phyloP scores from a whole-genome alignment of 1,139 yeast species.

The Geotrichum australiense region DNA sequence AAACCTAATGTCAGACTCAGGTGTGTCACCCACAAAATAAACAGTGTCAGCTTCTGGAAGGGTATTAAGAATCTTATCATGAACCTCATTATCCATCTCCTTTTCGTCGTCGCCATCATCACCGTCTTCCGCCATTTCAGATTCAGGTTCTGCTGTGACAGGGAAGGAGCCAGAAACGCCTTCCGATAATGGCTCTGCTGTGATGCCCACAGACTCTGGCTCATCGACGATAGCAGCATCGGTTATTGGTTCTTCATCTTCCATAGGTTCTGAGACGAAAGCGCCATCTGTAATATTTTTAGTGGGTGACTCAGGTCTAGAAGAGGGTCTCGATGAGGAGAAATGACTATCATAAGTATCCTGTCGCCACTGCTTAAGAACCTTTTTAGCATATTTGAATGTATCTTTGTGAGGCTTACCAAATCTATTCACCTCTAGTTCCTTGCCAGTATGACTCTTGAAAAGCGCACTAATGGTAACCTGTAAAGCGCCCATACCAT shows the following conservation, averaged over 20 bases:
- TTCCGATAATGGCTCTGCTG: conserved; percentile 19
- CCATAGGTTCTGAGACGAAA: conserved; percentile 6
- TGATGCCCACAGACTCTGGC: conserved; percentile 7
- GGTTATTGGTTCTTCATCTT: conserved; percentile 1
- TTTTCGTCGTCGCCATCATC: conserved; percentile 26
- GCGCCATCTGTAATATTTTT: conserved; percentile 3
- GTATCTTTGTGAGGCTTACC: conserved; percentile 87
- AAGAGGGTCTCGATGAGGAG: conserved; percentile 16
- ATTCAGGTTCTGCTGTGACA: conserved; percentile 28
- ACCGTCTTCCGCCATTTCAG: conserved; percentile 18
- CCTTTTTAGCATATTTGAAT: conserved; percentile 70
- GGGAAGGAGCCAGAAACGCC: conserved; percentile 32
- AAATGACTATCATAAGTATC: conserved; percentile 50
- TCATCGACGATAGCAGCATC: conserved; percentile 2
- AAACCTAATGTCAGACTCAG: conserved; percentile 80
- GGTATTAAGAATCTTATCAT: conserved; percentile 27
- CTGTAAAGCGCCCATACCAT: conserved; percentile 87
- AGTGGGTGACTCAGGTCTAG: conserved; percentile 7
- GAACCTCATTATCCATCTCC: conserved; percentile 21
- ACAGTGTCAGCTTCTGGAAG: conserved; percentile 81
- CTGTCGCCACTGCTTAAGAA: conserved; percentile 67
- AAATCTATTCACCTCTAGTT: conserved; percentile 66
- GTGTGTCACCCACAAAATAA: conserved; percentile 89
- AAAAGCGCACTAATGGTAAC: conserved; percentile 77
- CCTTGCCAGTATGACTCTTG: conserved; percentile 73